Evolutionary conservation across 768 basidiomycete genomes (phyloP), one percentile per base, ranked within the genome.

Genomic region (Cystofilobasidium bisporidii): DNA sequence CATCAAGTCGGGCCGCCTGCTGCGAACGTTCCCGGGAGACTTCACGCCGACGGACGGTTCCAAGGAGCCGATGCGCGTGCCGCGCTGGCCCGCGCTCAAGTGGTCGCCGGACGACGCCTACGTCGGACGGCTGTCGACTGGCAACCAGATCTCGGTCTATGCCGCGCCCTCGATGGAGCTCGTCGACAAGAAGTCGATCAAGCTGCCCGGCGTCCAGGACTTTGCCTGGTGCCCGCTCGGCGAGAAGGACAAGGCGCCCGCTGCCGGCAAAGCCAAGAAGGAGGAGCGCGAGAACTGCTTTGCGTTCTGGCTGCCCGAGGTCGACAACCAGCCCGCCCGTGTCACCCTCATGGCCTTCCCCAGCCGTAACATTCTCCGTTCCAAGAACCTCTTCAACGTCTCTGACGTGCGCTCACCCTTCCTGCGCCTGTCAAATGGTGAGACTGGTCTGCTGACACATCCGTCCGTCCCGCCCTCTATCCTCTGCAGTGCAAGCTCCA

Each of bases 181-280:
- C 64, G 84, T 97, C 67, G 93, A 89, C 72, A 97, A 94, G 80
- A 99, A 97, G 80, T 89, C 87, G 72, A 79, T 98, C 77, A 99
- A 97, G 80, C 89, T 98, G 56, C 93, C 98, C 72, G 94, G 94
- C 26, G 92, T 99, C 53, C 81, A 90, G 72, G 94, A 98, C 78
- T 98, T 98, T 76, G 96, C 97, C 78, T 99, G 96, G 96, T 91
- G 90, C 72, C 96, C 96, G 41, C 83, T 85, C 60, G 87, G 89
- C 61, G 93, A 96, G 72, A 87, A 85, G 76, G 94, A 97, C 72
- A 83, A 81, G 69, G 91, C 90, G 63, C 86, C 87, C 53, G 72
- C 70, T 61, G 65, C 62, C 61, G 64, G 50, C 61, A 75, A 66
- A 55, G 75, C 74, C 64, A 77, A 77, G 65, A 89, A 88, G 76